Evolutionary conservation across 2,329 filamentous ascomycete genomes (phyloP).

Genomic region (Colletotrichum tropicicola): DNA sequence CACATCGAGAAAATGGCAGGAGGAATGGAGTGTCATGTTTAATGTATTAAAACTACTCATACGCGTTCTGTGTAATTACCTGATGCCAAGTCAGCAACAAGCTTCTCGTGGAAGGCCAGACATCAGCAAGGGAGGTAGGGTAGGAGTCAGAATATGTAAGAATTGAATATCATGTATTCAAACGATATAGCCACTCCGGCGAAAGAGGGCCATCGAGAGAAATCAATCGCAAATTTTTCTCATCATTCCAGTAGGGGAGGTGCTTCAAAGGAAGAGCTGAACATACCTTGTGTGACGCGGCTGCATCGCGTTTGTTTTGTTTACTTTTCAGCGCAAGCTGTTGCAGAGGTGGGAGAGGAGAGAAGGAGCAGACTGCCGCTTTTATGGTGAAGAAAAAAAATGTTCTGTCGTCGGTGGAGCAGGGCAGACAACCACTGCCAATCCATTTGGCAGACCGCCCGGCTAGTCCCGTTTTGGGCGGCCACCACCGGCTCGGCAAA

Average conservation of each 20-base stretch:
- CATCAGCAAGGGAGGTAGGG: constrained; percentile 6
- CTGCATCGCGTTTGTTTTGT: neutral
- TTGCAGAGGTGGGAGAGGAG: neutral
- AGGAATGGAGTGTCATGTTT: neutral
- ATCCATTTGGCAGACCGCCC: neutral
- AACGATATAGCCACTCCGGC: constrained; percentile 88
- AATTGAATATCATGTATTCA: constrained; percentile 86
- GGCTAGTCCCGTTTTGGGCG: neutral
- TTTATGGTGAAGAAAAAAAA: constrained; percentile 18
- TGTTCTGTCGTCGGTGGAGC: constrained; percentile 17
- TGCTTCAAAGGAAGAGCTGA: constrained; percentile 12
- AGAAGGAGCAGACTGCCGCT: neutral
- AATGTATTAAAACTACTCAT: neutral
- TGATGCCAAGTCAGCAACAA: constrained; percentile 10
- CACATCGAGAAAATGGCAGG: neutral
- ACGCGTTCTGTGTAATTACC: neutral
- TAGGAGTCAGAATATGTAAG: constrained; percentile 97
- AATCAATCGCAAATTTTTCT: constrained; percentile 99
- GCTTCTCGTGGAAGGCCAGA: neutral
- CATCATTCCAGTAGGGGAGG: constrained; percentile 70
- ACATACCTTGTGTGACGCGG: constrained; percentile 34
- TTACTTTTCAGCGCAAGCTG: neutral
- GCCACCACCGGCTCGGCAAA: constrained; percentile 12
- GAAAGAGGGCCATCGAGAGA: constrained; percentile 81
- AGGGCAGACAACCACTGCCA: neutral